phyloP scores from a whole-genome alignment of 2,329 filamentous ascomycete species.

The Exophiala spinifera region DNA sequence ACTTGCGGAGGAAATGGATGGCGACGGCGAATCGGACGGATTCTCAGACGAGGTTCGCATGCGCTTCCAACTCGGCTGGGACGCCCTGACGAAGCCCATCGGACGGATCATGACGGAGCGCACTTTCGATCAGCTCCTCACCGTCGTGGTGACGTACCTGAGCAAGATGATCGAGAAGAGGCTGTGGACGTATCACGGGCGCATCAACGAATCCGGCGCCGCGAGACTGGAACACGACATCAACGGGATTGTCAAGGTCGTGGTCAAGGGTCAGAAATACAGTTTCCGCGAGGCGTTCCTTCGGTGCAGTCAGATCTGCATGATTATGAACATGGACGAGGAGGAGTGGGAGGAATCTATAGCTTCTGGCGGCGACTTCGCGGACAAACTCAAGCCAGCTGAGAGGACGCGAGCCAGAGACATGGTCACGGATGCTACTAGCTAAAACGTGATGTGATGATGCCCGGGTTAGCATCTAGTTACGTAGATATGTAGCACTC shows the following conservation, averaged over 20 bases:
- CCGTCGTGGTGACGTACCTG: slow-evolving; percentile 70
- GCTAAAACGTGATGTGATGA: not conserved
- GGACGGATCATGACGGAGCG: slow-evolving; percentile 76
- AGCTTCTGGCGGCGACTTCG: slow-evolving; percentile 47
- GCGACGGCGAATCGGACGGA: slow-evolving; percentile 29
- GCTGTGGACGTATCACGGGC: slow-evolving; percentile 74
- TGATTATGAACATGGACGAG: slow-evolving; percentile 91
- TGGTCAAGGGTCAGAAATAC: slow-evolving; percentile 64
- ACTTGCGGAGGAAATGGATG: slow-evolving; percentile 34
- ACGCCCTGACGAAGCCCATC: slow-evolving; percentile 78
- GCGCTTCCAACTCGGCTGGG: slow-evolving; percentile 83
- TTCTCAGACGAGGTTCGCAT: slow-evolving; percentile 66
- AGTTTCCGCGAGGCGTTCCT: slow-evolving; percentile 73
- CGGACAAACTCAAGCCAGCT: slow-evolving; percentile 66
- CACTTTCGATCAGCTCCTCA: slow-evolving; percentile 73
- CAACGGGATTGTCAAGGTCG: slow-evolving; percentile 62
- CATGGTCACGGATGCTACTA: slow-evolving; percentile 50
- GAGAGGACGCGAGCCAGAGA: slow-evolving; percentile 70
- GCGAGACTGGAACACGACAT: slow-evolving; percentile 83
- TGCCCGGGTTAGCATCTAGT: too few species aligned
- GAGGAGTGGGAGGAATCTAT: slow-evolving; percentile 85
- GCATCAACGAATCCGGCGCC: slow-evolving; percentile 76
- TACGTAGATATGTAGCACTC: too few species aligned
- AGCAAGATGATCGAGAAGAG: slow-evolving; percentile 80
- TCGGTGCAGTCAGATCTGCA: slow-evolving; percentile 72